Percentiles rank a stretch among this genome's conserved stretches.
Conservation (phyloP, 2,329 filamentous ascomycete genomes). For the Curvularia lunata region DNA sequence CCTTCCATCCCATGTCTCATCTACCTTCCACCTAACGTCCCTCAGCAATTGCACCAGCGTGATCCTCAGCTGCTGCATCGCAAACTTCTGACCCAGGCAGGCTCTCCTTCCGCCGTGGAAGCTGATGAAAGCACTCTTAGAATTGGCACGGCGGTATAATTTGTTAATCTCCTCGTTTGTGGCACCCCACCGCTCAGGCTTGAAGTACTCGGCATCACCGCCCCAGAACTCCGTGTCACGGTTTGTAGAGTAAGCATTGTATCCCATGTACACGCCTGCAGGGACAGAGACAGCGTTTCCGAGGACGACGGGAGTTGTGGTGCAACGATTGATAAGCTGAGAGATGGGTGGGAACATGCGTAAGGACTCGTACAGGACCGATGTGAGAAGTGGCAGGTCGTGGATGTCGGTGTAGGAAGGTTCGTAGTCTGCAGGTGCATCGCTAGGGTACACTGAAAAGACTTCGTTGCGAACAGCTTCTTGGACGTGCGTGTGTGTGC, state of each 20-base stretch:
- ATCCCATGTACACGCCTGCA: slow-evolving; percentile 34
- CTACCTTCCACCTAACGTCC: slow-evolving; percentile 31
- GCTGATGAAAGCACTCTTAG: slow-evolving; percentile 51
- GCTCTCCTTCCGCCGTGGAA: slow-evolving; percentile 53
- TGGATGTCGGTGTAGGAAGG: slow-evolving; percentile 36
- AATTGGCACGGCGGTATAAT: slow-evolving; percentile 46
- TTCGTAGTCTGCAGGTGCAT: slow-evolving; percentile 24
- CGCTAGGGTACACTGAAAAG: slow-evolving; percentile 18
- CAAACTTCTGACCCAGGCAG: slow-evolving; percentile 53
- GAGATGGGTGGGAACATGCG: slow-evolving; percentile 59
- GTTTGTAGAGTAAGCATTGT: slow-evolving; percentile 39
- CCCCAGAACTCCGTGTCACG: slow-evolving; percentile 38
- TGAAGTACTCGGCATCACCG: slow-evolving; percentile 44
- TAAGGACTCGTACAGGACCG: slow-evolving; percentile 56
- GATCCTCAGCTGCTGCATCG: slow-evolving; percentile 48
- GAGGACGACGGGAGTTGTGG: slow-evolving; percentile 38
- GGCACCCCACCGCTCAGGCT: slow-evolving; percentile 51
- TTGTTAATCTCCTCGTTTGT: slow-evolving; percentile 46
- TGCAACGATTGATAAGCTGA: slow-evolving; percentile 57
- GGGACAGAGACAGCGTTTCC: slow-evolving; percentile 31
- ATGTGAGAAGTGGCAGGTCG: slow-evolving; percentile 52
- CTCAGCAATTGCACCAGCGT: slow-evolving; percentile 42
- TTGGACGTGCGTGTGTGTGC: slow-evolving; percentile 27
- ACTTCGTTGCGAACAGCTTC: slow-evolving; percentile 30
- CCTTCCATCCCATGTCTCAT: slow-evolving; percentile 36